Evolutionary conservation across 2,329 filamentous ascomycete genomes (phyloP), one percentile per base, ranked within the genome.

Genomic region (Lecanicillium sp.): DNA sequence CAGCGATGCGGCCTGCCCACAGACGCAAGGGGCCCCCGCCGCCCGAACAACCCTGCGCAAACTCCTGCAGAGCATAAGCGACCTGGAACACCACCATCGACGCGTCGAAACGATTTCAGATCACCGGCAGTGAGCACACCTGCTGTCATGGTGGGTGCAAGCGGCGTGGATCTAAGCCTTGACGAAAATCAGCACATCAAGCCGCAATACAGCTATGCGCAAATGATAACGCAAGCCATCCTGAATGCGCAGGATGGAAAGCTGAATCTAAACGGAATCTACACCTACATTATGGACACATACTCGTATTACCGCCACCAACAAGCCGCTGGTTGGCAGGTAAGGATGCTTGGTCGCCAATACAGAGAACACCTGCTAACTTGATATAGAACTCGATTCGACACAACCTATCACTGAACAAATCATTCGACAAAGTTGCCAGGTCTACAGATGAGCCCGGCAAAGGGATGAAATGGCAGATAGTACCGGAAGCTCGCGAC

Each of bases 401-500:
- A 11, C 93, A 98, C 64, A 98, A 98, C 58, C 68, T 98, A 12
- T 97, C 93, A 1, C 70, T 98, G 35, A 97, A 95, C 66, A 95
- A 96, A 63, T 83, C 86, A 0, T 98, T 98, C 60, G 84, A 90
- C 58, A 98, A 98, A 66, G 86, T 95, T 8, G 87, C 93, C 3
- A 84, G 93, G 39, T 84, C 87, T 14, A 95, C 90, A 0, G 89
- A 97, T 57, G 93, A 98, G 63, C 93, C 93, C 19, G 93, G 93
- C 11, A 98, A 98, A 65, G 93, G 93, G 23, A 97, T 96, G 90
- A 97, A 97, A 64, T 98, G 93, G 93, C 88, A 91, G 66, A 90
- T 98, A 60, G 83, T 88, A 4, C 78, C 87, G 1, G 87, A 94
- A 54, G 79, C 84, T 55, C 83, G 86, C 41, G 88, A 96, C 15